A percentile compares a stretch with the other conserved stretches of the same genome.
These are phyloP conservation scores for Coemansia furcata DNA, from an alignment of 192 early-diverging fungal species.

Conservation along the genomic window DNA sequence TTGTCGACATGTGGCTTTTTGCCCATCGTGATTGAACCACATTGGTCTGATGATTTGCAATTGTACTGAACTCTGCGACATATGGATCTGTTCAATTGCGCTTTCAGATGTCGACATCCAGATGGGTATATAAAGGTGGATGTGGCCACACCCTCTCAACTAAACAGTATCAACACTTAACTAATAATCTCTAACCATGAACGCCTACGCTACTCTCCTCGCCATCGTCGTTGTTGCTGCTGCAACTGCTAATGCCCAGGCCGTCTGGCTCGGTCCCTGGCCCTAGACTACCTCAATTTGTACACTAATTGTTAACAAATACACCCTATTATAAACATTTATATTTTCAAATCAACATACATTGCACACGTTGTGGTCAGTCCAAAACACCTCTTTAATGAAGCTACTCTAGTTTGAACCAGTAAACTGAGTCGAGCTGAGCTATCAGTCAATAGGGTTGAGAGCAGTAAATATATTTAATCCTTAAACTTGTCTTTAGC, in stretches of 20 bases:
- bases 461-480: too few relatives aligned
- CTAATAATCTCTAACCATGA: neutral
- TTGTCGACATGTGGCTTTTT: neutral
- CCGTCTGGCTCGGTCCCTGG: constrained; percentile 5
- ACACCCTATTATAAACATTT: neutral
- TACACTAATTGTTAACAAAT: constrained; percentile 1
- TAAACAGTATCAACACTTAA: neutral
- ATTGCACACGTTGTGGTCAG: too few relatives aligned
- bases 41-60: neutral
- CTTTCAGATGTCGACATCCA: neutral
- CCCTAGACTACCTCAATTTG: neutral
- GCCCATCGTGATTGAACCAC: neutral
- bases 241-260: constrained; percentile 3
- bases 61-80: neutral
- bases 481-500: too few relatives aligned
- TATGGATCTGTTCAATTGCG: neutral
- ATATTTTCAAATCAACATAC: neutral
- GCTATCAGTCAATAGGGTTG: too few relatives aligned
- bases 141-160: neutral
- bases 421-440: too few relatives aligned
- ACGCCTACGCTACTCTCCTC: constrained; percentile 1
- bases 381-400: too few relatives aligned
- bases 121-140: neutral
- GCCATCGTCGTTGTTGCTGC: constrained; percentile 4
- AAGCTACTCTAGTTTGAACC: too few relatives aligned